These are phyloP conservation scores for Leccinum ochraceum DNA, from an alignment of 768 basidiomycete species.

Conservation along the genomic window DNA sequence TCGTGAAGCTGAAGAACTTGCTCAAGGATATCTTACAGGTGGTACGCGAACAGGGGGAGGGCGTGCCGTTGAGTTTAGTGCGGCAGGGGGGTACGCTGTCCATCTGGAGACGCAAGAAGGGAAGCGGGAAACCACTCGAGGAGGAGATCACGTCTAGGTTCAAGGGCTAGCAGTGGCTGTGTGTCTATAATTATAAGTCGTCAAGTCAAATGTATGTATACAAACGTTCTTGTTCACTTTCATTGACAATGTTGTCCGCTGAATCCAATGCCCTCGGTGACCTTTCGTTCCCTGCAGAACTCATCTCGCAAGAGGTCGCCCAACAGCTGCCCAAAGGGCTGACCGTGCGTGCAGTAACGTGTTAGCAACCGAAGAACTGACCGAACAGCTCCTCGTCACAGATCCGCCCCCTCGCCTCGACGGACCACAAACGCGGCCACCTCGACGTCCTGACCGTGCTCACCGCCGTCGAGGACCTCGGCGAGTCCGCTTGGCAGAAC, in stretches of 20 bases:
- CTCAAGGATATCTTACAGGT: constrained; percentile 44
- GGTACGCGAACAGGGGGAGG: constrained; percentile 52
- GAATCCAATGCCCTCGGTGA: constrained; percentile 69
- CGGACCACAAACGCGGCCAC: constrained; percentile 82
- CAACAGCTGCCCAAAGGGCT: constrained; percentile 56
- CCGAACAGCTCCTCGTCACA: constrained; percentile 32
- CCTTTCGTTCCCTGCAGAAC: constrained; percentile 71
- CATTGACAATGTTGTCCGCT: constrained; percentile 8
- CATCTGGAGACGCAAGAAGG: constrained; percentile 48
- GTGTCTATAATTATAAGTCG: background rate
- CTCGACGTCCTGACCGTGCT: constrained; percentile 78
- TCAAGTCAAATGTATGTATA: no score
- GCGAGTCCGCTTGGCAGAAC: constrained; percentile 64
- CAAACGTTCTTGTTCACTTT: background rate
- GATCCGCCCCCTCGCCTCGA: constrained; percentile 88
- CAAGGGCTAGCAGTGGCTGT: constrained; percentile 16
- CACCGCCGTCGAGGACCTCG: constrained; percentile 66
- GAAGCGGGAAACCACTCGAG: constrained; percentile 20
- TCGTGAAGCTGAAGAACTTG: constrained; percentile 30
- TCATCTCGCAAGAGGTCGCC: constrained; percentile 68
- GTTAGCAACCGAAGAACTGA: background rate
- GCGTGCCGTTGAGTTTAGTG: constrained; percentile 56
- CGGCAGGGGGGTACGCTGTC: constrained; percentile 43
- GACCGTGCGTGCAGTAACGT: constrained; percentile 7
- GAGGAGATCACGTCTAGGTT: constrained; percentile 28